These are phyloP conservation scores for Peronospora destructor DNA, from an alignment of 352 stramenopile species.

Conservation along the genomic window DNA sequence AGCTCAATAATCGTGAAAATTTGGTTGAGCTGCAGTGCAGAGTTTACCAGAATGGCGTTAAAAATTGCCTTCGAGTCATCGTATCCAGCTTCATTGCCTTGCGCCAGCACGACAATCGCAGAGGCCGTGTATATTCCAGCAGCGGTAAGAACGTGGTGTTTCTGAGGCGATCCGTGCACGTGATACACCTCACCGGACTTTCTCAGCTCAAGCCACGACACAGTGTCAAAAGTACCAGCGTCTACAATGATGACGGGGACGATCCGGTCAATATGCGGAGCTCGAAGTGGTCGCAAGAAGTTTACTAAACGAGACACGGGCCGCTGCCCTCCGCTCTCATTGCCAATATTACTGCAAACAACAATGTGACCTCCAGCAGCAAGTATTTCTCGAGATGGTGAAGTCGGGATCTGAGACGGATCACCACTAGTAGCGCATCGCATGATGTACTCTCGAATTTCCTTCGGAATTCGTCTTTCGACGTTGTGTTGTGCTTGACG, in stretches of 20 bases:
- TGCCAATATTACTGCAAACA: conserved; percentile 72
- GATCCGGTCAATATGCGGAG: conserved; percentile 54
- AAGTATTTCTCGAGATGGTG: conserved; percentile 40
- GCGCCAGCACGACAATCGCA: conserved; percentile 71
- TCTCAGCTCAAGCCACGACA: conserved; percentile 60
- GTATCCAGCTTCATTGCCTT: conserved; percentile 63
- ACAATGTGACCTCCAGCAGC: conserved; percentile 62
- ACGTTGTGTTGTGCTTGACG: conserved; percentile 64
- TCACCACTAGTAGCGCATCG: conserved; percentile 30
- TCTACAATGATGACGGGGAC: conserved; percentile 78
- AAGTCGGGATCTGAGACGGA: conserved; percentile 30
- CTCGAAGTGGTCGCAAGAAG: conserved; percentile 67
- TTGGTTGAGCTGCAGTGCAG: conserved; percentile 48
- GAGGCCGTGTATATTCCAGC: conserved; percentile 78
- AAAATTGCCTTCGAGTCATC: conserved; percentile 85
- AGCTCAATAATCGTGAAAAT: conserved; percentile 86
- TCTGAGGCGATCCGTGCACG: conserved; percentile 65
- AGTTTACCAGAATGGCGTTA: conserved; percentile 78
- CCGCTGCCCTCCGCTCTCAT: conserved; percentile 46
- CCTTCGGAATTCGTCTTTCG: conserved; percentile 51
- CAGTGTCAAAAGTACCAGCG: conserved; percentile 48
- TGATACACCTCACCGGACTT: conserved; percentile 77
- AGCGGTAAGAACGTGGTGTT: conserved; percentile 56
- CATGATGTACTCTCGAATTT: conserved; percentile 55
- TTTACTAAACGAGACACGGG: conserved; percentile 64